Base-by-base conservation (phyloP, 495 filamentous ascomycete genomes). In the Tuber microsphaerosporum region DNA sequence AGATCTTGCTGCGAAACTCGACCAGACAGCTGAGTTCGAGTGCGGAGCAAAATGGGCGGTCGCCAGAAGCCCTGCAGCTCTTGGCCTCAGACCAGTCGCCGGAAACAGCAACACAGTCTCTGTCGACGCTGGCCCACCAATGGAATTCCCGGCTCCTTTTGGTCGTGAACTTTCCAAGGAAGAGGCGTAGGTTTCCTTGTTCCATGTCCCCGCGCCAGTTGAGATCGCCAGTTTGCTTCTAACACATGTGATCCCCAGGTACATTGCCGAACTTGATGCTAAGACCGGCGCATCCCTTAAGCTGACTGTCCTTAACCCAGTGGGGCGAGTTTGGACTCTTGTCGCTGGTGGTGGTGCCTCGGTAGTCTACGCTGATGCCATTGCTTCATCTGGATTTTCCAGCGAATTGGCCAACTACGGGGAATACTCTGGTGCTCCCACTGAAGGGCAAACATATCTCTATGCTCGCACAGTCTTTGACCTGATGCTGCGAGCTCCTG, bases 271-370 rank as follows among this genome's bases (percentile, higher is more conserved):
- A 84, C 91, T 99, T 82, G 95, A 99, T 83, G 96, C 96, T 80
- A 99, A 99, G 91, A 99, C 95, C 72, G 95, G 95, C 88, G 95
- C 95, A 70, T 98, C 96, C 37, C 90, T 99, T 84, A 99, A 99
- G 88, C 89, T 99, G 74, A 99, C 95, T 69, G 92, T 99, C 75
- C 90, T 99, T 78, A 99, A 99, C 88, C 83, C 91, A 78, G 88
- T 87, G 79, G 95, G 95, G 75, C 93, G 95, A 82, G 90, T 99
- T 84, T 99, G 95, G 95, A 99, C 95, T 71, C 89, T 99, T 73
- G 96, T 99, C 73, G 95, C 95, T 83, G 95, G 95, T 92, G 95
- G 95, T 89, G 95, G 95, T 93, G 95, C 95, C 76, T 99, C 95
- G 43, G 95, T 99, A 82, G 95, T 99, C 76, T 99, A 98, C 84